Percentiles rank a stretch among this genome's conserved stretches.
phyloP scores from a whole-genome alignment of 495 filamentous ascomycete genomes.

The Aspergillus indologenus region DNA sequence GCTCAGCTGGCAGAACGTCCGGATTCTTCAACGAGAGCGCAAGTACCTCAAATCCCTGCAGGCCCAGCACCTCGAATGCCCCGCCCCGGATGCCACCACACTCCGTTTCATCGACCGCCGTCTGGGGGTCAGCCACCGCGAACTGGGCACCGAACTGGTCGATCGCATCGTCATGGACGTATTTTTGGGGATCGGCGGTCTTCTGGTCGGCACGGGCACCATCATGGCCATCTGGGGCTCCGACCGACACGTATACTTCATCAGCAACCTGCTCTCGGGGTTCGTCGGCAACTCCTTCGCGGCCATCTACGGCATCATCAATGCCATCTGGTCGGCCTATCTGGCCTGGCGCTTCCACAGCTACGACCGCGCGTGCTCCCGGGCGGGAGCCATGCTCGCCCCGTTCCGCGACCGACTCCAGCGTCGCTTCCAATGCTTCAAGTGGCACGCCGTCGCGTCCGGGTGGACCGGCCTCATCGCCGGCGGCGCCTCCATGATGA shows the following conservation, averaged over 20 bases:
- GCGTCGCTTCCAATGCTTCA: constrained; percentile 34
- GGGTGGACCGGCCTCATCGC: constrained; percentile 42
- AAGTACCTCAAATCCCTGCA: constrained; percentile 22
- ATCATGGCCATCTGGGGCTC: constrained; percentile 48
- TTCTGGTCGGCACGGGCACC: constrained; percentile 47
- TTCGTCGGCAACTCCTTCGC: constrained; percentile 48
- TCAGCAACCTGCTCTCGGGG: constrained; percentile 47
- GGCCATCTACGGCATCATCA: constrained; percentile 41
- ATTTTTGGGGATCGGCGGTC: constrained; percentile 40
- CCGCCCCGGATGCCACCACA: constrained; percentile 17
- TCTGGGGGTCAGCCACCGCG: constrained; percentile 38
- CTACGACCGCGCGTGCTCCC: constrained; percentile 19
- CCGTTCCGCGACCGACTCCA: constrained; percentile 25
- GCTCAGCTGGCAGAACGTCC: constrained; percentile 43
- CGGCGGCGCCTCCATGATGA: constrained; percentile 47
- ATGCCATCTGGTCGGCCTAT: constrained; percentile 42
- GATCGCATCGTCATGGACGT: constrained; percentile 48
- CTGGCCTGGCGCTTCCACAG: constrained; percentile 33
- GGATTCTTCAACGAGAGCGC: constrained; percentile 36
- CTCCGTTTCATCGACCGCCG: constrained; percentile 29
- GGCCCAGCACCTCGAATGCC: constrained; percentile 3
- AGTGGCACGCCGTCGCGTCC: constrained; percentile 38
- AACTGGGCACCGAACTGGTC: constrained; percentile 45
- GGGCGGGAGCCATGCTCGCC: neutral
- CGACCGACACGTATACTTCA: constrained; percentile 32